Evolutionary conservation across 352 stramenopile species (phyloP), one percentile per base, ranked within the genome.

Genomic region (Pythium biforme): DNA sequence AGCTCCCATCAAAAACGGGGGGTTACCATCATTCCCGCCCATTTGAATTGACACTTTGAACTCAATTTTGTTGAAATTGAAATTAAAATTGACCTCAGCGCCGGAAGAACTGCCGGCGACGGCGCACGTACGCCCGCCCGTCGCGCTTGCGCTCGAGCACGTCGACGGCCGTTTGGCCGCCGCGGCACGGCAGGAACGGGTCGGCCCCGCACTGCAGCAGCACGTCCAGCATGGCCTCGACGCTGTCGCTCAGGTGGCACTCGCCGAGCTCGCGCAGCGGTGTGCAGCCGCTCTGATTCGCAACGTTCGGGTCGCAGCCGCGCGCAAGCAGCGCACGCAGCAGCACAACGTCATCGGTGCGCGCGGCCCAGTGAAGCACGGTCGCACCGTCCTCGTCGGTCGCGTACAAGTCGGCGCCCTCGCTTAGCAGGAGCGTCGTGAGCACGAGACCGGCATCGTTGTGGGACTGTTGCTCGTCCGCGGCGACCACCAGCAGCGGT

Each of bases 181-280:
- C 19, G 39, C 4, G 14, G n/a, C 20, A 22, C 22, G 34, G 23
- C 22, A 61, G 22, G 26, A 52, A 61, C 25, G 54, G 54, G 26
- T 61, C 54, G 39, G 40, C 54, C 27, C 54, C 54, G 40, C 54
- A 53, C 29, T 46, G 31, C 8, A 61, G 26, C 25, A 61, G 54
- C 54, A 47, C 12, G 40, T 61, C 54, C n/a, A 61, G 33, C 49
- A 55, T 45, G 7, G 31, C 19, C 29, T 45, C 27, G 4, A 43
- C 29, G 29, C 15, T 41, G 3, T 45, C 29, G 19, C 14, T 29
- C 26, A 55, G 4, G 3, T 10, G 17, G 29, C 49, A 55, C 49
- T 61, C 54, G 39, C 34, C 25, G 20, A 61, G 14, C 31, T 50
- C 25, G 27, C 17, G 40, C 10, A 61, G 40, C 15, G 54, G 54